Evolutionary conservation across 345 rosid genomes (phyloP).

Genomic region (Luvunga scandens): DNA sequence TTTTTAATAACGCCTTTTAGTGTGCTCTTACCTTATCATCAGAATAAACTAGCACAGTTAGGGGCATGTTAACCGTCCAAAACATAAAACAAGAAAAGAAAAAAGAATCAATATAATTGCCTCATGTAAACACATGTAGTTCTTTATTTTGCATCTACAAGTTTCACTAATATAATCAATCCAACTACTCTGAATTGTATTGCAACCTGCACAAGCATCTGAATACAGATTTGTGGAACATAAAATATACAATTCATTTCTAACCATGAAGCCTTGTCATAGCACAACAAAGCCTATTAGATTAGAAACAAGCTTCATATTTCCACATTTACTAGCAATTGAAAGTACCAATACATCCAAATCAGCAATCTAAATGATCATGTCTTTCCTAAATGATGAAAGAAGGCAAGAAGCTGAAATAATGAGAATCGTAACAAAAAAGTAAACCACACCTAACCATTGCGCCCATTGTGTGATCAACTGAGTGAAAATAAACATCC

Average conservation of each 20-base stretch:
- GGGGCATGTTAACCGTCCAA: not conserved
- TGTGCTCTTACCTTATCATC: not conserved
- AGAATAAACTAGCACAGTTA: not conserved
- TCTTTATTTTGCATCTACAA: not conserved
- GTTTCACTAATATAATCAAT: not conserved
- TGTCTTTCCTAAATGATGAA: not conserved
- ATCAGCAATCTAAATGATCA: not conserved
- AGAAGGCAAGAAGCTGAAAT: not conserved
- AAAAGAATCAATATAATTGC: not conserved
- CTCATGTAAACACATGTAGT: not conserved
- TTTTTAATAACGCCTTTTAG: not conserved
- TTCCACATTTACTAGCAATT: not conserved
- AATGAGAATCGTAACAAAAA: not conserved
- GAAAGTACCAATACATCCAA: not conserved
- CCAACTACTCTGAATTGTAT: not conserved
- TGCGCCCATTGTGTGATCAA: constrained; percentile 89
- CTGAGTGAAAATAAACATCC: constrained; percentile 67
- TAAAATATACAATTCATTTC: not conserved
- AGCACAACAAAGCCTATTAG: not conserved
- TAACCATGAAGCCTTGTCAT: not conserved
- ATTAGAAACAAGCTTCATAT: not conserved
- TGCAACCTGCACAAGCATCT: not conserved
- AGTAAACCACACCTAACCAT: constrained; percentile 68
- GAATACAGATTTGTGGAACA: not conserved
- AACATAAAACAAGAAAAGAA: not conserved